Conservation (phyloP, 1,139 yeast genomes). For the Yamadazyma blattariae region DNA sequence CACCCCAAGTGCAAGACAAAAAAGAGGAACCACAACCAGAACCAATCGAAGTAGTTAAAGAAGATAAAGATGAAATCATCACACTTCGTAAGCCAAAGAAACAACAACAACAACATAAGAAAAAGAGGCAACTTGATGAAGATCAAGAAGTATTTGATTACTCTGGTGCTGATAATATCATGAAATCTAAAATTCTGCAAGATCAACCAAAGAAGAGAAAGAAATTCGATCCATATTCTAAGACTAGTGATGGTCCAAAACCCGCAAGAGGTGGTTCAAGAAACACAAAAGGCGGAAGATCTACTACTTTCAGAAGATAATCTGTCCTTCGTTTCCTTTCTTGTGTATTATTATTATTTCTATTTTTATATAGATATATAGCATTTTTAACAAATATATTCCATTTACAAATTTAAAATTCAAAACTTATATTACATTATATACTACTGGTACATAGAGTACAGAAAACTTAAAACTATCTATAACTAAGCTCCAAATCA, state of each 20-base stretch:
- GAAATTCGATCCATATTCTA: slow-evolving; percentile 60
- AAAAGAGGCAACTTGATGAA: slow-evolving; percentile 9
- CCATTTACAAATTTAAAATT: no score
- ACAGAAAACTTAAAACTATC: slow-evolving; percentile 6
- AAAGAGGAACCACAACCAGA: slow-evolving; percentile 7
- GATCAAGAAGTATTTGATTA: slow-evolving; percentile 41
- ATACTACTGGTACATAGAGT: neutral
- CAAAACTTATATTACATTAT: neutral
- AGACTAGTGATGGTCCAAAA: slow-evolving; percentile 47
- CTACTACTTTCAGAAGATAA: slow-evolving; percentile 42
- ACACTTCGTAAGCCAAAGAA: slow-evolving; percentile 40
- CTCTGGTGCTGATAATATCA: slow-evolving; percentile 45
- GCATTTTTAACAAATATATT: neutral
- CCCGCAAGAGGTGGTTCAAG: slow-evolving; percentile 47
- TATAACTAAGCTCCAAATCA: slow-evolving; percentile 47
- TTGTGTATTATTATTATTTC: no score
- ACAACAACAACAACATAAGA: slow-evolving; percentile 11
- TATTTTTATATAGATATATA: neutral
- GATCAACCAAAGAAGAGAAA: slow-evolving; percentile 35
- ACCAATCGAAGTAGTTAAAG: slow-evolving; percentile 17
- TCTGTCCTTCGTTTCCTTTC: no score
- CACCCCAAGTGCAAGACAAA: slow-evolving; percentile 14
- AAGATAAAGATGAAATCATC: slow-evolving; percentile 52
- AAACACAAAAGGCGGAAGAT: slow-evolving; percentile 42
- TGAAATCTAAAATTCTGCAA: slow-evolving; percentile 24